Evolutionary conservation across 331 rosid species (phyloP).

Genomic region (Erythrophleum ivorense): DNA sequence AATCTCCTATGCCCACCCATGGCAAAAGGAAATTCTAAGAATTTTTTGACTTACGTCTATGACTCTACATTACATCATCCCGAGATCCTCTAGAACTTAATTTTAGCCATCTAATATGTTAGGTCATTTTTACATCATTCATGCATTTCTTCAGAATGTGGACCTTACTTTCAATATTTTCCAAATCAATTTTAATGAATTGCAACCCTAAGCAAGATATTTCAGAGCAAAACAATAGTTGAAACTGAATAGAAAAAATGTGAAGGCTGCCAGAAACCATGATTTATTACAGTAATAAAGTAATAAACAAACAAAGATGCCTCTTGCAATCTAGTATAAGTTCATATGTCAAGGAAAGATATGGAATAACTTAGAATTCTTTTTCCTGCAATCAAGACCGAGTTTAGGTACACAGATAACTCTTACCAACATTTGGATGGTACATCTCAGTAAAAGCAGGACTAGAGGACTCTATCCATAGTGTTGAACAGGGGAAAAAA

Average conservation of each 20-base stretch:
- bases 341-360: conserved; percentile 1
- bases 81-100: not conserved
- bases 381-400: not conserved
- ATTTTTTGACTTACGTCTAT: not conserved
- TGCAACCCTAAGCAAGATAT: conserved; percentile 17
- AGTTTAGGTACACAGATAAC: not conserved
- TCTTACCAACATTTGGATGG: conserved; percentile 10
- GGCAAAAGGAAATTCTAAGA: not conserved
- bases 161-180: not conserved
- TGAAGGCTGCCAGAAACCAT: not conserved
- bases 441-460: not conserved
- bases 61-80: not conserved
- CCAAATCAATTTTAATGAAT: conserved; percentile 22
- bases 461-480: not conserved
- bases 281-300: not conserved
- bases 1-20: not conserved
- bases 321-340: not conserved
- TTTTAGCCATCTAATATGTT: not conserved
- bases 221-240: not conserved
- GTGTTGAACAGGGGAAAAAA: not conserved
- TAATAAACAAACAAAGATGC: not conserved
- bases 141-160: not conserved
- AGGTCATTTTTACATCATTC: not conserved
- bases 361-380: not conserved
- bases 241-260: not conserved